Evolutionary conservation across 73 alveolate genomes (phyloP), one percentile per base, ranked within the genome.

Genomic region (Symbiodinium natans): DNA sequence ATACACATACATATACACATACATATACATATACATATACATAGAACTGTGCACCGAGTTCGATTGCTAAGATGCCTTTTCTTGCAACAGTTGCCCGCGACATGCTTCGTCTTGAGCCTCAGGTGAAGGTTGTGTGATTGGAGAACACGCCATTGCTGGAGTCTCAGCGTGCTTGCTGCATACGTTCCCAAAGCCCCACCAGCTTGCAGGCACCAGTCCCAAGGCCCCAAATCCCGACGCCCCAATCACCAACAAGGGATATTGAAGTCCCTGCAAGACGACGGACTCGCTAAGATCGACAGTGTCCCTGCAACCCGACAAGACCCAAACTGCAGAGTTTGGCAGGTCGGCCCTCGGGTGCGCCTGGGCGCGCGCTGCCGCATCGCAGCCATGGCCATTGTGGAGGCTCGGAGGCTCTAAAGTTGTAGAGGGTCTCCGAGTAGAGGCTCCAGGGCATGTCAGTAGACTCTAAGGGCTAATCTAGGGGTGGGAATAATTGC

Each of bases 321-420:
- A 31, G n/a, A 41, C 3, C 31, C 17, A 31, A 41, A 13, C 42
- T 31, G 23, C 40, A 29, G 83, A 9, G 42, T 1, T 23, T n/a
- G 34, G 8, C 77, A 74, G 84, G 84, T 74, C 9, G 84, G 84
- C 46, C 84, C 84, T 23, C 1, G 84, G 23, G 84, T 74, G 43
- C 43, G 40, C 13, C n/a, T 74, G 84, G 84, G 84, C 43, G 31
- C 84, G 2, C 40, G 42, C 41, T 74, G 84, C 42, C 84, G 84
- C 84, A 34, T 74, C 31, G 84, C 84, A 17, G 84, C 84, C 41
- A 74, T 74, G 84, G 84, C 84, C 23, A 34, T 74, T n/a, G 84
- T 74, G 46, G 84, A 74, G 84, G 84, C 19, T 23, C 36, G 34
- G 77, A 59, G 34, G 11, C 77, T 25, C 21, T 25, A 27, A 17